These are phyloP conservation scores for Aspergillus sp. DNA, from an alignment of 2,329 filamentous ascomycete species.

Conservation along the genomic window DNA sequence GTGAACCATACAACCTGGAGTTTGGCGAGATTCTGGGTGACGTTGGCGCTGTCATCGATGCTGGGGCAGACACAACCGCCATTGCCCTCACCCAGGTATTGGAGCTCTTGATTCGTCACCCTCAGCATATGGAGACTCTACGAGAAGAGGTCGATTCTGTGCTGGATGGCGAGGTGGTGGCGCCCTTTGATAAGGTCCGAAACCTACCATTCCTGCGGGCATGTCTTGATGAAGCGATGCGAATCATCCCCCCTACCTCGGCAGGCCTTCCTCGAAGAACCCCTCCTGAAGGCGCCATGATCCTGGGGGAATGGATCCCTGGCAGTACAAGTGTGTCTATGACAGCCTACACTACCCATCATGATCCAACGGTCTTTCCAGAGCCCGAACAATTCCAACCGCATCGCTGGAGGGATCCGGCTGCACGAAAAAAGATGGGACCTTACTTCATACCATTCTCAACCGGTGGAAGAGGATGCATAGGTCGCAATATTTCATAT, in stretches of 20 bases:
- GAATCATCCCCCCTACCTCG: conserved; percentile 46
- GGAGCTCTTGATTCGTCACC: conserved; percentile 55
- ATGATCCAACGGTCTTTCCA: conserved; percentile 31
- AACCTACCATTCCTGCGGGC: conserved; percentile 55
- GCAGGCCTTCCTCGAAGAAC: conserved; percentile 47
- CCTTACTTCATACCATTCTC: conserved; percentile 45
- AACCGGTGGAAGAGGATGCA: conserved; percentile 43
- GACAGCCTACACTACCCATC: conserved; percentile 43
- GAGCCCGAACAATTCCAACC: not conserved
- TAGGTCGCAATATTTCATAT: conserved; percentile 41
- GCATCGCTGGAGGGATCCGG: conserved; percentile 37
- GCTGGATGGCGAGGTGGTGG: conserved; percentile 49
- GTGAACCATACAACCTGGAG: conserved; percentile 50
- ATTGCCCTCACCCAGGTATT: conserved; percentile 58
- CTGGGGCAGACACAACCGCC: conserved; percentile 55
- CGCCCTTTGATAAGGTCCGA: conserved; percentile 53
- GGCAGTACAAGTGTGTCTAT: conserved; percentile 49
- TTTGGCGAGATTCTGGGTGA: conserved; percentile 63
- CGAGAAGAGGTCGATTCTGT: conserved; percentile 50
- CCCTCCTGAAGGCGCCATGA: conserved; percentile 44
- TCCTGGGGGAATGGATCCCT: conserved; percentile 48
- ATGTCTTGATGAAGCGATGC: conserved; percentile 54
- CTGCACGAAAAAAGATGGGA: conserved; percentile 38
- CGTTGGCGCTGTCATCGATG: conserved; percentile 45
- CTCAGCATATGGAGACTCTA: conserved; percentile 41